Conservation (phyloP, 805 yeast species). For the Hanseniaspora thailandica region DNA sequence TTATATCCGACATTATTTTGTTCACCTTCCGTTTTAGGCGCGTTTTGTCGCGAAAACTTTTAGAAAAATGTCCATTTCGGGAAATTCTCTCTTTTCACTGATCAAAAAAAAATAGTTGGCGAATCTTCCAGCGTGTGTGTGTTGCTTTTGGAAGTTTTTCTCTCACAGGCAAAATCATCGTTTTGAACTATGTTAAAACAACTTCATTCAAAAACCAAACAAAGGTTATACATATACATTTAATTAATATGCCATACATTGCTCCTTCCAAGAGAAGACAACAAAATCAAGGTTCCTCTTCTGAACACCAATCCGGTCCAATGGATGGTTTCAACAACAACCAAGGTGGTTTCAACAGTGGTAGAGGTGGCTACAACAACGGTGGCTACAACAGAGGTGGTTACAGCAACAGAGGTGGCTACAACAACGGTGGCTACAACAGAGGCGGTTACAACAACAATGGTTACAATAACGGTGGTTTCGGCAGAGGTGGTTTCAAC, state of each 20-base stretch:
- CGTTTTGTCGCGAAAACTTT: background rate
- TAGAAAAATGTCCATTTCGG: background rate
- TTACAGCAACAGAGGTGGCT: slow-evolving; percentile 22
- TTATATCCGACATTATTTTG: background rate
- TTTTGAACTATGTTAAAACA: too few relatives aligned
- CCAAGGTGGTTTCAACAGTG: slow-evolving; percentile 6
- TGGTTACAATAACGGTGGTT: slow-evolving; percentile 28
- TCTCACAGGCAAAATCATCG: too few relatives aligned
- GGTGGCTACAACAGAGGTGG: slow-evolving; percentile 18
- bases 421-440: slow-evolving; percentile 23
- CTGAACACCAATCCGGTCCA: slow-evolving; percentile 1
- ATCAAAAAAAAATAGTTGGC: background rate
- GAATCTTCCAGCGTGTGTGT: background rate
- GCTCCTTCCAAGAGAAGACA: slow-evolving; percentile 39
- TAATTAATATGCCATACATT: slow-evolving; percentile 23
- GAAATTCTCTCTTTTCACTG: background rate
- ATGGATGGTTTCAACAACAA: slow-evolving; percentile 12
- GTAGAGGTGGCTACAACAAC: slow-evolving; percentile 19
- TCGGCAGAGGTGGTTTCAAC: slow-evolving; percentile 24
- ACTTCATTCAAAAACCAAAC: background rate
- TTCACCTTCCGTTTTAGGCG: background rate
- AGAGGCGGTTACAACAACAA: slow-evolving; percentile 30
- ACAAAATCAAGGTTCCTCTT: slow-evolving; percentile 16
- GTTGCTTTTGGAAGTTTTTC: too few relatives aligned
- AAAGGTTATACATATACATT: background rate